Conservation (phyloP, 2,329 filamentous ascomycete species). For the Talaromyces pinophilus region DNA sequence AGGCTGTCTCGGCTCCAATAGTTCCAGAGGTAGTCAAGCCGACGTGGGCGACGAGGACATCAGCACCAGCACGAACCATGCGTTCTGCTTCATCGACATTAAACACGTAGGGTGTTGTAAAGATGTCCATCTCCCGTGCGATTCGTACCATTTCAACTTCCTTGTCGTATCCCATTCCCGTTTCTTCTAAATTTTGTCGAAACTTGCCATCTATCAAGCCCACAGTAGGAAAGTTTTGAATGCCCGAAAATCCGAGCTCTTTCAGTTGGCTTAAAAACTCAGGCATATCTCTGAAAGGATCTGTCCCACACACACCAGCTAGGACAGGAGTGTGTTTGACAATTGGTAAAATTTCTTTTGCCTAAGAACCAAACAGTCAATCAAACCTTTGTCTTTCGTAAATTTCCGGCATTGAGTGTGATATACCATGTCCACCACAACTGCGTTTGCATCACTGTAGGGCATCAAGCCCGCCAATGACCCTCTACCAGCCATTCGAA, state of each 20-base stretch:
- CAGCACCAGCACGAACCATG: slow-evolving; percentile 67
- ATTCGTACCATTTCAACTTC: slow-evolving; percentile 67
- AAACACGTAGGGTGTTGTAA: slow-evolving; percentile 73
- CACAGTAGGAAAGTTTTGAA: slow-evolving; percentile 75
- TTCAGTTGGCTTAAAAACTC: slow-evolving; percentile 62
- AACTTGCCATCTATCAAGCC: slow-evolving; percentile 70
- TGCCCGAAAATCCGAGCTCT: slow-evolving; percentile 65
- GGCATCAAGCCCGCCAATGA: slow-evolving; percentile 71
- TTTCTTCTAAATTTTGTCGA: slow-evolving; percentile 68
- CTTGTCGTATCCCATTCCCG: slow-evolving; percentile 66
- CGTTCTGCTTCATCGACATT: slow-evolving; percentile 60
- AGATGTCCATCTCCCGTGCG: slow-evolving; percentile 61
- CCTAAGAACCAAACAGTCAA: slow-evolving; percentile 33
- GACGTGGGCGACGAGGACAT: slow-evolving; percentile 69
- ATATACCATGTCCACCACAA: slow-evolving; percentile 65
- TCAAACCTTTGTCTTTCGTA: no score
- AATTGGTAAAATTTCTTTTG: slow-evolving; percentile 66
- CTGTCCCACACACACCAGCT: slow-evolving; percentile 70
- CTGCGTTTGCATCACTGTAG: slow-evolving; percentile 69
- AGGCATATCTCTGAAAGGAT: slow-evolving; percentile 66
- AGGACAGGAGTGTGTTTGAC: slow-evolving; percentile 66
- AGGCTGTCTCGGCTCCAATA: slow-evolving; percentile 64
- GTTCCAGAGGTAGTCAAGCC: slow-evolving; percentile 65
- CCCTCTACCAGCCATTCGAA: slow-evolving; percentile 70
- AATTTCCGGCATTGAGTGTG: no score